A percentile compares a stretch with the other conserved stretches of the same genome.
These are phyloP conservation scores for Paecilomyces dactylethromorphus DNA, from an alignment of 2,329 filamentous ascomycete genomes.

Conservation along the genomic window DNA sequence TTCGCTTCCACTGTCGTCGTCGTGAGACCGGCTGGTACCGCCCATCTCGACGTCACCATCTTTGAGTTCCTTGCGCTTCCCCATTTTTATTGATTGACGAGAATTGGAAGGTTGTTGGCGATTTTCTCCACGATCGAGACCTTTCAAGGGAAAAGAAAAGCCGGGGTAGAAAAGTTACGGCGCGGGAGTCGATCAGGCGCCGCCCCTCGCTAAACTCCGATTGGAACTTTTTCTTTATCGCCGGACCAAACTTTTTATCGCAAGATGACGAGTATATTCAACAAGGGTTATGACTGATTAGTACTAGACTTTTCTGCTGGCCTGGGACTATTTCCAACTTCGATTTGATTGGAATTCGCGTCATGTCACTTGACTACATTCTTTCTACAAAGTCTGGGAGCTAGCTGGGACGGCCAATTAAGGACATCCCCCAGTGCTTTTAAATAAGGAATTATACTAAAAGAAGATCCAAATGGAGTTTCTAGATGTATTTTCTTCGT, in stretches of 20 bases:
- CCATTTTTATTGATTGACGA: slow-evolving; percentile 27
- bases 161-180: neutral
- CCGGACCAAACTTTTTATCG: slow-evolving; percentile 2
- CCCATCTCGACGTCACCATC: slow-evolving; percentile 40
- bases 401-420: no score
- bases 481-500: no score
- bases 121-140: neutral
- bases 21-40: slow-evolving; percentile 31
- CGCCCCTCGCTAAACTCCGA: slow-evolving; percentile 4
- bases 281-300: no score
- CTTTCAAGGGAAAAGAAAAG: neutral
- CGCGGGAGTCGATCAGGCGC: neutral
- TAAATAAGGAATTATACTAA: no score
- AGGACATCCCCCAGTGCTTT: no score
- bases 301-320: no score
- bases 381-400: no score
- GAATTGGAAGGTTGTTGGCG: neutral
- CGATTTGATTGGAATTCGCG: no score
- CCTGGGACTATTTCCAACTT: no score
- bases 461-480: no score
- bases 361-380: no score
- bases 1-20: slow-evolving; percentile 33
- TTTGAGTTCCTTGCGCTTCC: slow-evolving; percentile 45
- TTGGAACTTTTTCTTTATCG: slow-evolving; percentile 8
- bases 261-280: neutral